phyloP scores from a whole-genome alignment of 768 basidiomycete genomes.

The Mycena maculata region DNA sequence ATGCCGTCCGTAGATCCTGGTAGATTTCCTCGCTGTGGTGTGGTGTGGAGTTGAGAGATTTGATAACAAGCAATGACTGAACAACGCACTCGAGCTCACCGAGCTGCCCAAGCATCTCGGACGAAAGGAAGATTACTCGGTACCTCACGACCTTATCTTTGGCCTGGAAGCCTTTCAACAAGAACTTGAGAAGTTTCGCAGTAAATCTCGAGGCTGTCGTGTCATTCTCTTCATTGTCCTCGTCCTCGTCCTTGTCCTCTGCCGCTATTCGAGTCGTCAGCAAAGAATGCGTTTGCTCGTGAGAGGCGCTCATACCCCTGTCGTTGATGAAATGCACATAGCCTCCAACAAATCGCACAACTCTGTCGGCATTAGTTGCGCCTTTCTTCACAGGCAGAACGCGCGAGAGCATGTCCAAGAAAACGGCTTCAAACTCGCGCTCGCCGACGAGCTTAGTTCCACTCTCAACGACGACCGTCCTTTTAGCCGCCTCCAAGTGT shows the following conservation, averaged over 20 bases:
- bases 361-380: constrained; percentile 74
- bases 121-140: constrained; percentile 79
- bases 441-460: constrained; percentile 79
- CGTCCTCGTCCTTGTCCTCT: constrained; percentile 51
- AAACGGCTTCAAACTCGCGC: constrained; percentile 74
- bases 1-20: constrained; percentile 63
- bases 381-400: constrained; percentile 86
- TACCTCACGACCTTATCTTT: constrained; percentile 92
- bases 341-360: constrained; percentile 84
- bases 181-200: constrained; percentile 68
- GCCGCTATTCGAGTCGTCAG: constrained; percentile 43
- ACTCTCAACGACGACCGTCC: constrained; percentile 61
- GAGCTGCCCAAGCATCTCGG: constrained; percentile 82
- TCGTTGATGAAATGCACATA: constrained; percentile 83
- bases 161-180: constrained; percentile 81
- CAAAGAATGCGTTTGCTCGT: not conserved
- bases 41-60: not conserved
- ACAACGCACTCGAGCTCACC: constrained; percentile 86
- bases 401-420: constrained; percentile 69
- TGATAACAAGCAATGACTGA: constrained; percentile 10
- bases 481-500: constrained; percentile 70
- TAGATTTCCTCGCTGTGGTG: constrained; percentile 85
- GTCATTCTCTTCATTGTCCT: constrained; percentile 54
- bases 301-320: constrained; percentile 64
- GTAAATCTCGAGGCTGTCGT: constrained; percentile 78